A percentile compares a stretch with the other conserved stretches of the same genome.
These are phyloP conservation scores for Naematelia encephala DNA, from an alignment of 768 basidiomycete genomes.

Conservation along the genomic window DNA sequence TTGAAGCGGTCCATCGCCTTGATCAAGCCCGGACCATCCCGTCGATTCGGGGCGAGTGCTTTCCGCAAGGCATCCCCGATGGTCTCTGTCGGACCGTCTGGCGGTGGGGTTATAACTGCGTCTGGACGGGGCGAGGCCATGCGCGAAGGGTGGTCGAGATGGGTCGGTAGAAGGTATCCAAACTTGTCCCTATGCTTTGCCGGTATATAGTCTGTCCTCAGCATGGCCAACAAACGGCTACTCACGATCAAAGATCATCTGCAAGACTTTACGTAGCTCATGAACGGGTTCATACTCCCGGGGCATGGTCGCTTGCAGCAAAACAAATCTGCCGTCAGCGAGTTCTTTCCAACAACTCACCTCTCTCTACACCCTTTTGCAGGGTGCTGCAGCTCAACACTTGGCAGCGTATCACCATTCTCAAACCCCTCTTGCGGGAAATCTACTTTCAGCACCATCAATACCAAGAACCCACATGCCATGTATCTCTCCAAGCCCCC, in stretches of 20 bases:
- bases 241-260: slow-evolving; percentile 43
- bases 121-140: slow-evolving; percentile 27
- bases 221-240: neutral
- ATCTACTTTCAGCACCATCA: slow-evolving; percentile 22
- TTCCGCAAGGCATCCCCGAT: slow-evolving; percentile 42
- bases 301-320: slow-evolving; percentile 31
- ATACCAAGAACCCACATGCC: slow-evolving; percentile 28
- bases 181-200: slow-evolving; percentile 40
- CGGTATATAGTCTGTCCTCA: slow-evolving; percentile 42
- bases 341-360: slow-evolving; percentile 16
- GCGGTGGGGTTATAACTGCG: neutral
- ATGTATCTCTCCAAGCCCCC: slow-evolving; percentile 35
- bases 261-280: slow-evolving; percentile 37
- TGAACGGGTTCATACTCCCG: slow-evolving; percentile 45
- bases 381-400: slow-evolving; percentile 44
- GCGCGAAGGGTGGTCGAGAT: slow-evolving; percentile 26
- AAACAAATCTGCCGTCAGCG: slow-evolving; percentile 23
- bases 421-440: slow-evolving; percentile 46
- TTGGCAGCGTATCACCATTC: slow-evolving; percentile 34
- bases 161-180: slow-evolving; percentile 25
- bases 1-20: slow-evolving; percentile 46
- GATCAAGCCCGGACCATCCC: slow-evolving; percentile 44
- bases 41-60: slow-evolving; percentile 35
- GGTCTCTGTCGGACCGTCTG: slow-evolving; percentile 21
- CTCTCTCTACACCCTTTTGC: slow-evolving; percentile 43